Evolutionary conservation across 106 monocot species (phyloP), one percentile per base, ranked within the genome.

Genomic region (Acorus calamus): DNA sequence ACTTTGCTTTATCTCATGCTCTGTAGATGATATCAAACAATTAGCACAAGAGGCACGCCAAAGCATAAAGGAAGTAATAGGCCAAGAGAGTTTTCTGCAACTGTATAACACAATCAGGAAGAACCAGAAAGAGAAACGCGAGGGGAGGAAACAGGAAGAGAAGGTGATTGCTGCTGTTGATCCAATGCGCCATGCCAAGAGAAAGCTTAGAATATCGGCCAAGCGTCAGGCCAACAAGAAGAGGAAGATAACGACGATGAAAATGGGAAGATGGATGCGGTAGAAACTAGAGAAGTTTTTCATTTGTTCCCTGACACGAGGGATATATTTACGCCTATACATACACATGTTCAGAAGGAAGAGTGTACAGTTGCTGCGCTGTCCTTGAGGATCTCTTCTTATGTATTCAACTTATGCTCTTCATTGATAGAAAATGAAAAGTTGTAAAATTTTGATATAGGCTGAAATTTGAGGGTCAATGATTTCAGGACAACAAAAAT

Each of bases 221-320:
- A 98, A 98, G 77, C 87, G 92, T 59, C 62, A 71, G 12, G 82
- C 71, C 2, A 63, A 92, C 65, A 91, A 88, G 67, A 92, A 71
- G 65, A 82, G 80, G 69, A 98, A 92, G 63, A 75, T 92, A 7
- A 71, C 71, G 59, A 61, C 74, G 13, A 65, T 89, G 77, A 94
- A 89, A 69, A 70, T 74, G 83, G 66, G 52, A 9, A 77, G 61
- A 52, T 79, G 79, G 81, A 73, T 64, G 43, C 71, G 80, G 64
- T 74, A 64, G 55, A 28, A 28, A 28, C 28, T 28, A 28, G 28
- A 28, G 28, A 28, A 28, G 1, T 28, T 28, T 28, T 28, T 28
- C 28, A 28, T 28, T 28, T 28, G 28, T 28, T 28, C 28, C 28
- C 28, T 28, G 28, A 28, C 28, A 28, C 28, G 28, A 28, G 28